Percentiles rank a stretch among this genome's conserved stretches.
Evolutionary conservation across 2,329 filamentous ascomycete genomes (phyloP).

Genomic region (Sclerotinia minor): DNA sequence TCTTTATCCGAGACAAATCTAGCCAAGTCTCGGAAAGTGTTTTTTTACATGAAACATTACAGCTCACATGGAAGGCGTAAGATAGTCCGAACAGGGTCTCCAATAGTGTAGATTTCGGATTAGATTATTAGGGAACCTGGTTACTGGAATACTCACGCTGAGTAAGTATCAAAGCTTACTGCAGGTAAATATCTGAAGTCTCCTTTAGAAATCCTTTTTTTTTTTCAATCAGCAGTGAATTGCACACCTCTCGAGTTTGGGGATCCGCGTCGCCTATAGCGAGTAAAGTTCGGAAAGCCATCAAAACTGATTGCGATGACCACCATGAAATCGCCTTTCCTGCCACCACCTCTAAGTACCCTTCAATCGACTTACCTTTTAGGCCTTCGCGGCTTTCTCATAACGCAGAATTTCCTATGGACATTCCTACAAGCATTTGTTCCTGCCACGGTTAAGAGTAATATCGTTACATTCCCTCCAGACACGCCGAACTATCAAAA

Average conservation of each 20-base stretch:
- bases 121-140: background rate
- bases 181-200: background rate
- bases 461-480: conserved; percentile 37
- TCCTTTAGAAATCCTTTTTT: background rate
- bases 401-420: conserved; percentile 47
- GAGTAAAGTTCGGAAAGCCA: background rate
- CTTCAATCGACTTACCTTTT: conserved; percentile 18
- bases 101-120: background rate
- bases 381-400: conserved; percentile 14
- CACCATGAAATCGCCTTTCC: background rate
- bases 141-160: background rate
- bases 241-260: background rate
- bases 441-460: conserved; percentile 43
- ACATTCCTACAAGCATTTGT: conserved; percentile 49
- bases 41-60: conserved; percentile 10
- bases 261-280: too few relatives aligned
- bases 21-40: background rate
- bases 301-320: background rate
- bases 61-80: background rate
- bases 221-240: background rate
- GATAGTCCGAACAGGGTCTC: background rate
- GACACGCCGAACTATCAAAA: conserved; percentile 45
- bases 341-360: background rate
- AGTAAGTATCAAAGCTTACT: background rate
- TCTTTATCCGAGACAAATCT: conserved; percentile 3